phyloP scores from a whole-genome alignment of 1,284 basidiomycete genomes.

The Pyrrhoderma lamaoense region DNA sequence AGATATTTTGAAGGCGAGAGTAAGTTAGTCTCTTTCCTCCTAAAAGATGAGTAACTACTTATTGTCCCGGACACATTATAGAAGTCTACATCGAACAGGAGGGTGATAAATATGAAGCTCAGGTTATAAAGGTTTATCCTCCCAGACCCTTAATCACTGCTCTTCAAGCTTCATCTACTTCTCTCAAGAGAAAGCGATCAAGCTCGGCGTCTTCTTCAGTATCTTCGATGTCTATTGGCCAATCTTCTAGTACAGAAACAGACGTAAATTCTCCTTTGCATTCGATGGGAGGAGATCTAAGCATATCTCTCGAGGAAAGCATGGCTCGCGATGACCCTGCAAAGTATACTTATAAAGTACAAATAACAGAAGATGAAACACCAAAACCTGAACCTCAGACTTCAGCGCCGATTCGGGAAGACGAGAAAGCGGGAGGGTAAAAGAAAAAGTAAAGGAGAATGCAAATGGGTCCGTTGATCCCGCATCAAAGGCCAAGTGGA shows the following conservation, averaged over 20 bases:
- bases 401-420: not conserved
- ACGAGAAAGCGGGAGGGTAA: constrained; percentile 16
- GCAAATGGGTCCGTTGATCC: constrained; percentile 54
- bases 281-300: constrained; percentile 74
- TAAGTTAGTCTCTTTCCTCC: constrained; percentile 35
- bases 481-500: constrained; percentile 41
- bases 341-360: constrained; percentile 83
- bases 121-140: constrained; percentile 66
- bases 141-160: constrained; percentile 48
- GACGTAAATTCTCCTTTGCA: constrained; percentile 35
- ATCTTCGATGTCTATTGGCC: constrained; percentile 24
- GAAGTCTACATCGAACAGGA: constrained; percentile 79
- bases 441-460: constrained; percentile 21
- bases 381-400: constrained; percentile 20
- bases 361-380: constrained; percentile 70
- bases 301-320: constrained; percentile 65
- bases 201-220: constrained; percentile 24
- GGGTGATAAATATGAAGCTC: constrained; percentile 77
- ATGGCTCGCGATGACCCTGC: constrained; percentile 70
- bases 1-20: constrained; percentile 89
- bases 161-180: constrained; percentile 19
- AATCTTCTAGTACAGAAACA: constrained; percentile 19
- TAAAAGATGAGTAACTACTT: constrained; percentile 20
- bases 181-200: constrained; percentile 14
- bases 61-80: constrained; percentile 29